A percentile compares a stretch with the other conserved stretches of the same genome.
These are phyloP conservation scores for Acanthamoeba triangularis DNA, from an alignment of 208 protist genomes.

Conservation along the genomic window DNA sequence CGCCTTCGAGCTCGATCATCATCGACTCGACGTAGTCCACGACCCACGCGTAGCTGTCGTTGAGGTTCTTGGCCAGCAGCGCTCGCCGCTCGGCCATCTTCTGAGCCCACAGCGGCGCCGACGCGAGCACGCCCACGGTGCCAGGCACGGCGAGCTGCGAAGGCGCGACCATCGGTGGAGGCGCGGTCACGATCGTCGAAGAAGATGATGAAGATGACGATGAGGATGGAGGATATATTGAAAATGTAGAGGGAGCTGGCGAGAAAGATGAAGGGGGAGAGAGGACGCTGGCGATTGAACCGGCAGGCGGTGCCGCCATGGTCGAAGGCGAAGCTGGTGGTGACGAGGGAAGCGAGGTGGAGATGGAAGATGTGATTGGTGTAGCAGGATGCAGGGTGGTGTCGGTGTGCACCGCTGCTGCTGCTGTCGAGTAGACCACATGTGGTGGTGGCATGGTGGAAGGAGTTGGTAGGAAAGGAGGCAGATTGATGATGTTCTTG, in stretches of 20 bases:
- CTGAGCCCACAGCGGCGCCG: constrained; percentile 1
- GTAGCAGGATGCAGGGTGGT: not conserved
- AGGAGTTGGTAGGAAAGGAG: not conserved
- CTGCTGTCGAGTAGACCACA: too few relatives aligned
- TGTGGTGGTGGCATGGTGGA: not conserved
- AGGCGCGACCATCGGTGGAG: not conserved
- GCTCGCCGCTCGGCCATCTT: constrained; percentile 18
- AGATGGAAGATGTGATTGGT: not conserved
- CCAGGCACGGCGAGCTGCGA: not conserved
- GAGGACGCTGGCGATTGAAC: too few relatives aligned
- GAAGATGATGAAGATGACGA: not conserved
- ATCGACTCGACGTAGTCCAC: constrained; percentile 32
- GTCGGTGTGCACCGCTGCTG: too few relatives aligned
- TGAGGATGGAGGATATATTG: not conserved
- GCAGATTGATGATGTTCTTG: constrained; percentile 52
- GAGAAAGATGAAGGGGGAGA: not conserved
- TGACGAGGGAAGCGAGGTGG: not conserved
- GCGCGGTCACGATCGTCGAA: not conserved
- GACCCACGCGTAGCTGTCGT: not conserved
- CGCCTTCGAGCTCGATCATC: constrained; percentile 47
- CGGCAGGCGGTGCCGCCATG: not conserved
- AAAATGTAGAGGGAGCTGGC: not conserved
- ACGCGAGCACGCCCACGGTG: not conserved
- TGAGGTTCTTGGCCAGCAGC: constrained; percentile 25
- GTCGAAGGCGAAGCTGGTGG: not conserved